phyloP scores from a whole-genome alignment of 768 basidiomycete genomes.

The Pulveroboletus sp. region DNA sequence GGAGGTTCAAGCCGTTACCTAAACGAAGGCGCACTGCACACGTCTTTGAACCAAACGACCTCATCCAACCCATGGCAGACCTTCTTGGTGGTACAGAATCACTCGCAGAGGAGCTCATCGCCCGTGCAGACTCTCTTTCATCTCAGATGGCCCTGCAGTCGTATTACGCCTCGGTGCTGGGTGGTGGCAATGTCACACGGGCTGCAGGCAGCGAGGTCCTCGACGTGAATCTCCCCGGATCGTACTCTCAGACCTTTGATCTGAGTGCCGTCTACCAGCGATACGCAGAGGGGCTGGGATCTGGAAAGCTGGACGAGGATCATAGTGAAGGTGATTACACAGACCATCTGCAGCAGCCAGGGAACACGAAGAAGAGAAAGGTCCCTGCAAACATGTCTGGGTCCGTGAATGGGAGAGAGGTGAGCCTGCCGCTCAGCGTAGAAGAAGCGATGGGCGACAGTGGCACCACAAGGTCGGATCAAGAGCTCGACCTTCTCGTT shows the following conservation, averaged over 20 bases:
- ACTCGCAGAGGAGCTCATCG: constrained; percentile 56
- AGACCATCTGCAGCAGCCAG: constrained; percentile 72
- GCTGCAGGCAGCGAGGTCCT: constrained; percentile 15
- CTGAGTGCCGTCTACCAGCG: constrained; percentile 26
- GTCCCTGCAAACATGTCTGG: constrained; percentile 64
- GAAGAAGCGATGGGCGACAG: constrained; percentile 40
- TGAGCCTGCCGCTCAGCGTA: constrained; percentile 39
- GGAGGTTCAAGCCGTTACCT: constrained; percentile 75
- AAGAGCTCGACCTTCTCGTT: constrained; percentile 21
- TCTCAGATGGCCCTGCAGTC: constrained; percentile 60
- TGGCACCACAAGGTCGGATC: constrained; percentile 23
- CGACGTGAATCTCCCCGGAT: constrained; percentile 19
- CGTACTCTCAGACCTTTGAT: constrained; percentile 26
- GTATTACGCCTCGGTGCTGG: constrained; percentile 60
- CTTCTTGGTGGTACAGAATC: constrained; percentile 42
- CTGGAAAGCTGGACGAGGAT: constrained; percentile 46
- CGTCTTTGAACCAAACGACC: constrained; percentile 25
- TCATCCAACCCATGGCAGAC: constrained; percentile 30
- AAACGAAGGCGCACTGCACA: constrained; percentile 62
- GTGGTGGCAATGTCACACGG: constrained; percentile 40
- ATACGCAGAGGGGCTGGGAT: constrained; percentile 24
- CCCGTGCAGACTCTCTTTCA: constrained; percentile 55
- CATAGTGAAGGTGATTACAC: constrained; percentile 59
- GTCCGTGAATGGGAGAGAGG: constrained; percentile 41
- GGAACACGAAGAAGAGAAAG: constrained; percentile 87